These are phyloP conservation scores for Talaromyces amestolkiae DNA, from an alignment of 2,329 filamentous ascomycete genomes.

Conservation along the genomic window DNA sequence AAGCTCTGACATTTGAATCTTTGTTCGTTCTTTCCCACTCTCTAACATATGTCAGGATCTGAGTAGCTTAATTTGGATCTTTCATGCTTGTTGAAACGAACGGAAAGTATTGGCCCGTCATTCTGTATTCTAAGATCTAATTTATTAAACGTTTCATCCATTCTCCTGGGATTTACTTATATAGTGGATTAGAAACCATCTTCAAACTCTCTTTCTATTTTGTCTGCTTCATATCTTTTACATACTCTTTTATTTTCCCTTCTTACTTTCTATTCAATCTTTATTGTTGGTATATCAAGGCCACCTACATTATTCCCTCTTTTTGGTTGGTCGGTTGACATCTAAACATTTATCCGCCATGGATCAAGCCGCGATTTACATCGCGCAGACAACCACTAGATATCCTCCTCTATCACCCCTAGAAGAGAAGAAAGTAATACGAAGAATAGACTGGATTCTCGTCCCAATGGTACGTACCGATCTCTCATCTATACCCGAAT, in stretches of 20 bases:
- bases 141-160: not conserved
- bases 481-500: not conserved
- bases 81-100: not conserved
- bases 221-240: not conserved
- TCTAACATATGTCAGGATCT: not conserved
- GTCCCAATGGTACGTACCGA: conserved; percentile 54
- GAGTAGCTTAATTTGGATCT: not conserved
- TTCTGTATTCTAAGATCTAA: not conserved
- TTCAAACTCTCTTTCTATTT: not conserved
- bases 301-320: not conserved
- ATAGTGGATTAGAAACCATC: not conserved
- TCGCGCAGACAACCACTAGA: conserved; percentile 22
- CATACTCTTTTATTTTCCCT: not conserved
- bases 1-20: not conserved
- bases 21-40: not conserved
- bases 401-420: conserved; percentile 26
- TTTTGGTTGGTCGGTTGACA: not conserved
- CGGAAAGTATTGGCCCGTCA: not conserved
- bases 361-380: conserved; percentile 30
- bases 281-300: not conserved
- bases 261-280: not conserved
- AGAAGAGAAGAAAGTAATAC: conserved; percentile 35
- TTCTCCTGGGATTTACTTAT: not conserved
- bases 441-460: conserved; percentile 56
- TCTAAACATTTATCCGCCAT: conserved; percentile 10